A percentile compares a stretch with the other conserved stretches of the same genome.
These are phyloP conservation scores for Hypoxylon sp. DNA, from an alignment of 2,329 filamentous ascomycete genomes.

Conservation along the genomic window DNA sequence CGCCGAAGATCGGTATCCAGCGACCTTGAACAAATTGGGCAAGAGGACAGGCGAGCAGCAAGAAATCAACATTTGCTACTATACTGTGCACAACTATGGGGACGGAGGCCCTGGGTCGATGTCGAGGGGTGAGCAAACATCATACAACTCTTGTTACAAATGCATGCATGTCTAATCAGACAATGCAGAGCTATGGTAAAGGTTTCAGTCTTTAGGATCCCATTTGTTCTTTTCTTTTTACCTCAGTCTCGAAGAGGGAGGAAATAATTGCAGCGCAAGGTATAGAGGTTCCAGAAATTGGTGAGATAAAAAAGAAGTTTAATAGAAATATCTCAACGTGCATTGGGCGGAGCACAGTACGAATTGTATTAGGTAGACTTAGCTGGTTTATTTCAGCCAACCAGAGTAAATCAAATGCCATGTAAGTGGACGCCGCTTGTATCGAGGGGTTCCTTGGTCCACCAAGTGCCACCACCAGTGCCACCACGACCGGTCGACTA, in stretches of 20 bases:
- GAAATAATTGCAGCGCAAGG: neutral
- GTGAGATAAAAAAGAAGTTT: slow-evolving; percentile 8
- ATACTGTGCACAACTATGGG: slow-evolving; percentile 19
- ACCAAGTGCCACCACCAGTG: slow-evolving; percentile 39
- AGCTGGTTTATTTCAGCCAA: slow-evolving; percentile 26
- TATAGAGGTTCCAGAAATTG: neutral
- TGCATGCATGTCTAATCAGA: slow-evolving; percentile 6
- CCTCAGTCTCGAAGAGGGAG: neutral
- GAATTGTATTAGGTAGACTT: slow-evolving; percentile 34
- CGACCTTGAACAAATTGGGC: slow-evolving; percentile 42
- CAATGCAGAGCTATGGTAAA: slow-evolving; percentile 2
- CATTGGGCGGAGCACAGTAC: slow-evolving; percentile 34
- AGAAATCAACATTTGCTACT: slow-evolving; percentile 7
- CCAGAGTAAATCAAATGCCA: slow-evolving; percentile 24
- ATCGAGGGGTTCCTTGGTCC: slow-evolving; percentile 43
- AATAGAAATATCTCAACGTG: slow-evolving; percentile 14
- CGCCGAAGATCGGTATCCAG: slow-evolving; percentile 45
- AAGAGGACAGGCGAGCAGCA: slow-evolving; percentile 47
- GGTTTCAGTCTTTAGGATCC: neutral
- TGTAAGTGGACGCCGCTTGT: slow-evolving; percentile 42
- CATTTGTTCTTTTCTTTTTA: neutral
- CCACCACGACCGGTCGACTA: slow-evolving; percentile 42
- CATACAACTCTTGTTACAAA: slow-evolving; percentile 24
- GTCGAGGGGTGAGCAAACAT: slow-evolving; percentile 11
- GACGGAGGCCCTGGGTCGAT: neutral